Conservation (phyloP, 768 basidiomycete species). For the Macrolepiota albuminosa region DNA sequence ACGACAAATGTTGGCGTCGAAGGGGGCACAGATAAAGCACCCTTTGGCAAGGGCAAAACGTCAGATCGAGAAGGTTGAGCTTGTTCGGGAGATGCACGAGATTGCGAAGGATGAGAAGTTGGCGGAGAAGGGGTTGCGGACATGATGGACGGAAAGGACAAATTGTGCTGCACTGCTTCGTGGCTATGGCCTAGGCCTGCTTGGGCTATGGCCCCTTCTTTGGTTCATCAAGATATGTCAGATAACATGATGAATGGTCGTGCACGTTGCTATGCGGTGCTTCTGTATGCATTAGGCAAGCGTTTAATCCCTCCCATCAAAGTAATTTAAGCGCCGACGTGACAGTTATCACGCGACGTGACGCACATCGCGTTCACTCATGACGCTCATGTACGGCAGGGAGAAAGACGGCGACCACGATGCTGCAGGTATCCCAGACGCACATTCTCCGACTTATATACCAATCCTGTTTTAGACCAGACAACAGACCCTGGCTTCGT, state of each 20-base stretch:
- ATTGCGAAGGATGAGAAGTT: neutral
- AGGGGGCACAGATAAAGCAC: conserved; percentile 13
- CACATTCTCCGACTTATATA: neutral
- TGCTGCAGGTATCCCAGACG: conserved; percentile 8
- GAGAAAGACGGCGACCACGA: conserved; percentile 47
- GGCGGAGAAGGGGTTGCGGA: neutral
- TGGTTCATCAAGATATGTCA: neutral
- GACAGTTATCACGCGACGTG: conserved; percentile 17
- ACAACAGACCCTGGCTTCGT: conserved; percentile 77
- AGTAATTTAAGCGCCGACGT: neutral
- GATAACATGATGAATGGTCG: neutral
- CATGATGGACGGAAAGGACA: neutral
- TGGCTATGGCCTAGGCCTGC: too few relatives aligned
- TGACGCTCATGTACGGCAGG: conserved; percentile 58
- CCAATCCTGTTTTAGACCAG: conserved; percentile 37
- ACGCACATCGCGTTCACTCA: conserved; percentile 6
- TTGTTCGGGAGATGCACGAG: neutral
- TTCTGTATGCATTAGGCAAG: neutral
- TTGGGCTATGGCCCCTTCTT: neutral
- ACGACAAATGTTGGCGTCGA: conserved; percentile 1
- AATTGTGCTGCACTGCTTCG: neutral
- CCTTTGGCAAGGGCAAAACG: conserved; percentile 14
- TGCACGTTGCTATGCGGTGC: neutral
- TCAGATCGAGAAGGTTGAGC: neutral
- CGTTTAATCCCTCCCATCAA: neutral